These are phyloP conservation scores for Alternaria infectoria DNA, from an alignment of 2,329 filamentous ascomycete genomes.

Conservation along the genomic window DNA sequence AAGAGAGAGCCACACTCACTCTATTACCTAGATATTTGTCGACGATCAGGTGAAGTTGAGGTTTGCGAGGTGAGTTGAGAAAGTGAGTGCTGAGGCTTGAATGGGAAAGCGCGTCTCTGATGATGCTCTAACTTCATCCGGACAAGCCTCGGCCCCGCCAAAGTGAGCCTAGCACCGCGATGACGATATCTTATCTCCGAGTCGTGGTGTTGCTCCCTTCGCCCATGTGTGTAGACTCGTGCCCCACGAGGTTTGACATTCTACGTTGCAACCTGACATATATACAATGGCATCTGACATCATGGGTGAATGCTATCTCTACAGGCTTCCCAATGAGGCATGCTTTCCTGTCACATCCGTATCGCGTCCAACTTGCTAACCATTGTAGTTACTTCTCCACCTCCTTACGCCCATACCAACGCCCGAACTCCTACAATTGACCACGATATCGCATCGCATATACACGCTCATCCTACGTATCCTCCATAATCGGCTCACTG, in stretches of 20 bases:
- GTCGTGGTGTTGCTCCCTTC: constrained; percentile 11
- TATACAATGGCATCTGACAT: neutral
- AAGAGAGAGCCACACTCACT: neutral
- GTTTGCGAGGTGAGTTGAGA: constrained; percentile 12
- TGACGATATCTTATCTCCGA: constrained; percentile 42
- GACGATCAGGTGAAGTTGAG: neutral
- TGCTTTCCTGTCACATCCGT: neutral
- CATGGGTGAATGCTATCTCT: constrained; percentile 41
- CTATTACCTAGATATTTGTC: neutral
- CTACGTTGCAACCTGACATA: neutral
- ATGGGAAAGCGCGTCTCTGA: constrained; percentile 35
- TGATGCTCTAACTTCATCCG: constrained; percentile 24
- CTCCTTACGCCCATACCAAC: constrained; percentile 52
- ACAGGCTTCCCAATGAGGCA: constrained; percentile 49
- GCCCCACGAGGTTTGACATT: neutral
- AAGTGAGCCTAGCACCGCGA: constrained; percentile 14
- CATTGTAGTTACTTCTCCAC: constrained; percentile 50
- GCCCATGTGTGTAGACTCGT: constrained; percentile 12
- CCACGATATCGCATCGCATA: constrained; percentile 67
- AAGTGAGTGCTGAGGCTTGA: constrained; percentile 27
- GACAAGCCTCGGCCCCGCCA: constrained; percentile 13
- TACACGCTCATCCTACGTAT: constrained; percentile 68
- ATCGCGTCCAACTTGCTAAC: constrained; percentile 19
- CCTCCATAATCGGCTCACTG: constrained; percentile 67
- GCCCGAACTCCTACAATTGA: constrained; percentile 58